Conservation (phyloP, 805 yeast genomes). For the Yamadazyma sp. region DNA sequence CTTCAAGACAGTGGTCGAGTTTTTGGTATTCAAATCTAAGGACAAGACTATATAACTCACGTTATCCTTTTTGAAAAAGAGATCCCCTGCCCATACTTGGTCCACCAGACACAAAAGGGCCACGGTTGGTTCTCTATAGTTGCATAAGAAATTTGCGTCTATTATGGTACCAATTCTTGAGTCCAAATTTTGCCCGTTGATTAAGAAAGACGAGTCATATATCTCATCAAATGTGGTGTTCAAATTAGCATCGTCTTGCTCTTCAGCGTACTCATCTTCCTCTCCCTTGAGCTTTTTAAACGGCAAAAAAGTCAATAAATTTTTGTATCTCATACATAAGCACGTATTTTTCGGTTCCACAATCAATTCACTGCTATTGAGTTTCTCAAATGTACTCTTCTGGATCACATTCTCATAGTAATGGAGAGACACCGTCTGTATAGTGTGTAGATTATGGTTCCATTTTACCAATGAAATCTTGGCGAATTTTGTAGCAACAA, state of each 20-base stretch:
- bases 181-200: slow-evolving; percentile 58
- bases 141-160: slow-evolving; percentile 69
- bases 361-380: slow-evolving; percentile 45
- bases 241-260: slow-evolving; percentile 6
- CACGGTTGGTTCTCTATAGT: slow-evolving; percentile 80
- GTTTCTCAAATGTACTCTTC: slow-evolving; percentile 45
- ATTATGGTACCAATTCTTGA: slow-evolving; percentile 59
- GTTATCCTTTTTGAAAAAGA: slow-evolving; percentile 62
- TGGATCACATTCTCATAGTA: slow-evolving; percentile 74
- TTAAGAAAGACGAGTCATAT: slow-evolving; percentile 55
- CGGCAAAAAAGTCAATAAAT: slow-evolving; percentile 71
- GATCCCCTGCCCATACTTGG: slow-evolving; percentile 77
- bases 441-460: slow-evolving; percentile 51
- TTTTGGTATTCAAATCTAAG: slow-evolving; percentile 55
- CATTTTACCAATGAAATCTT: slow-evolving; percentile 76
- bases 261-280: slow-evolving; percentile 30
- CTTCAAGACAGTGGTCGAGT: slow-evolving; percentile 67
- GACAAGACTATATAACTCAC: slow-evolving; percentile 62
- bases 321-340: slow-evolving; percentile 61
- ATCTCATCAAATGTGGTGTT: slow-evolving; percentile 19
- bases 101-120: slow-evolving; percentile 58
- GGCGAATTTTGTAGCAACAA: slow-evolving; percentile 69
- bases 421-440: slow-evolving; percentile 80
- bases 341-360: slow-evolving; percentile 61
- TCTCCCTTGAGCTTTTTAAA: slow-evolving; percentile 48